These are phyloP conservation scores for Circinella umbellata DNA, from an alignment of 371 early-diverging fungal species.

Conservation along the genomic window DNA sequence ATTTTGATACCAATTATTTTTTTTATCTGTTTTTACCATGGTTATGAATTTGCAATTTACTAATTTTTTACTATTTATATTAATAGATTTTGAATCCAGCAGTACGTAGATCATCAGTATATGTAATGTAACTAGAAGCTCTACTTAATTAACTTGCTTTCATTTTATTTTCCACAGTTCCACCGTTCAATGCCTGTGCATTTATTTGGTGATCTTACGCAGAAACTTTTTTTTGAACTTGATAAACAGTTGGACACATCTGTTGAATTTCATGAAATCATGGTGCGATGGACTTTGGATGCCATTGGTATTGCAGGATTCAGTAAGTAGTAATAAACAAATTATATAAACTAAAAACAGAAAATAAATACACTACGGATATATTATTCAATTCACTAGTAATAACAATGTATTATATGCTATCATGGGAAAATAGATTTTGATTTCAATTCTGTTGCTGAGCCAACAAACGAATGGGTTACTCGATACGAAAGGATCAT, in stretches of 20 bases:
- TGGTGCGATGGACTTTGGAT: slow-evolving; percentile 39
- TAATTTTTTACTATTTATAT: not conserved
- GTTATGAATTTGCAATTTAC: not conserved
- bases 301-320: slow-evolving; percentile 45
- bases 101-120: no score
- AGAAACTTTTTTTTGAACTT: slow-evolving; percentile 16
- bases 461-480: slow-evolving; percentile 17
- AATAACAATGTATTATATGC: no score
- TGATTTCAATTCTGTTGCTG: slow-evolving; percentile 19
- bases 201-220: slow-evolving; percentile 23
- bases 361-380: not conserved
- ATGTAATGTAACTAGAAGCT: no score
- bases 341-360: not conserved
- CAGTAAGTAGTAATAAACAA: slow-evolving; percentile 3
- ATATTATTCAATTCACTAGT: not conserved
- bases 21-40: no score
- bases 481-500: slow-evolving; percentile 12
- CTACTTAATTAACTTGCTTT: no score
- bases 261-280: slow-evolving; percentile 9
- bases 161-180: slow-evolving; percentile 5
- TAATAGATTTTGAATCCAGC: slow-evolving; percentile 30
- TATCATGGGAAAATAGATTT: slow-evolving; percentile 7
- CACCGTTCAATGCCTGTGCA: slow-evolving; percentile 31
- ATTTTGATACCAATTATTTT: not conserved
- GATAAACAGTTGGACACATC: slow-evolving; percentile 3